Conservation (phyloP, 164 flowering plant genomes). For the Chimonanthus praecox region DNA sequence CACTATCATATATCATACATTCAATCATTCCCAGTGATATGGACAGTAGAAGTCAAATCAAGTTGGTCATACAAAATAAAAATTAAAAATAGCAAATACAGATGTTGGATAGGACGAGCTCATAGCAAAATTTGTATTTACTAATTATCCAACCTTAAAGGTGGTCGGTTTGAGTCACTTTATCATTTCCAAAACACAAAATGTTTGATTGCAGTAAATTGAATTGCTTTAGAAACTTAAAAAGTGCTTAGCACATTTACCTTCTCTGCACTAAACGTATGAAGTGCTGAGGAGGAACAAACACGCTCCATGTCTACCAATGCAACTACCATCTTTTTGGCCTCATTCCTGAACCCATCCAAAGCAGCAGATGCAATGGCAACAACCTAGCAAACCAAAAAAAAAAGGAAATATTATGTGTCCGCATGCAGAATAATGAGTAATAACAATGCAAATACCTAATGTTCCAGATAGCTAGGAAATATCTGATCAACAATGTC, state of each 20-base stretch:
- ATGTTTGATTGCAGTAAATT: no score
- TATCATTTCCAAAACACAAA: no score
- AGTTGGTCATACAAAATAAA: background rate
- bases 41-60: background rate
- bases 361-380: slow-evolving; percentile 86
- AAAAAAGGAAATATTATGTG: slow-evolving; percentile 2
- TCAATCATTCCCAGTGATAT: no score
- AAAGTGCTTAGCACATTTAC: slow-evolving; percentile 26
- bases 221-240: no score
- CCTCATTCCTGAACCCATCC: slow-evolving; percentile 81
- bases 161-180: no score
- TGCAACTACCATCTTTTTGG: slow-evolving; percentile 97
- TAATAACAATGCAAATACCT: background rate
- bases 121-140: no score
- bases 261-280: slow-evolving; percentile 94
- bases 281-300: slow-evolving; percentile 99
- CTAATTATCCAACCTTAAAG: no score
- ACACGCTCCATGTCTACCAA: slow-evolving; percentile 99
- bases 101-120: background rate
- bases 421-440: no score
- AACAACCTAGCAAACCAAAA: slow-evolving; percentile 50
- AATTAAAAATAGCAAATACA: background rate
- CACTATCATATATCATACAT: no score
- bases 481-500: background rate
- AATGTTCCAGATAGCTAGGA: background rate